These are phyloP conservation scores for Prillingera fragicola DNA, from an alignment of 1,284 basidiomycete genomes.

Conservation along the genomic window DNA sequence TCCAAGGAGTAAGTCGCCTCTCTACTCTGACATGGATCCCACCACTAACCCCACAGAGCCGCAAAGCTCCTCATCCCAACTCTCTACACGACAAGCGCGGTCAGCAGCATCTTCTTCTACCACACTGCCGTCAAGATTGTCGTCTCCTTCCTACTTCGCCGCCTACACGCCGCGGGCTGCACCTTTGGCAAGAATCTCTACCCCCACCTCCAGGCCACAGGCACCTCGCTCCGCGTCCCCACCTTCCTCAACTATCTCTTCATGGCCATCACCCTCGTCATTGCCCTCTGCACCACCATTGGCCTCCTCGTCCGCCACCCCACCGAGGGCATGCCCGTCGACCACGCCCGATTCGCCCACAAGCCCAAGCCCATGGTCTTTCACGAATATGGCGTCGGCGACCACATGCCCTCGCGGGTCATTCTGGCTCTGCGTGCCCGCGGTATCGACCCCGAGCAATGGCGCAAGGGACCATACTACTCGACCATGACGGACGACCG, in stretches of 20 bases:
- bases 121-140: background rate
- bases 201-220: too few species aligned
- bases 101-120: background rate
- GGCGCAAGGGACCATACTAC: background rate
- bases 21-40: too few species aligned
- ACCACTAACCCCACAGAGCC: too few species aligned
- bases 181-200: too few species aligned
- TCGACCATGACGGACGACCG: background rate
- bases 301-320: conserved; percentile 3
- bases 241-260: too few species aligned
- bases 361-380: background rate
- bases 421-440: background rate
- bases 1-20: background rate
- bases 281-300: background rate
- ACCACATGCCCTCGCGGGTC: background rate
- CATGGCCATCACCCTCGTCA: background rate
- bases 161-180: too few species aligned
- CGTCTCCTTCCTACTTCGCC: background rate
- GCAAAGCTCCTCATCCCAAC: background rate
- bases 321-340: conserved; percentile 3
- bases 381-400: background rate
- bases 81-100: background rate
- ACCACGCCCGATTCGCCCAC: background rate
- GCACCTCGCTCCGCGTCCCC: background rate
- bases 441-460: background rate